Base-by-base conservation (phyloP, 2,329 filamentous ascomycete species). In the Zymoseptoria brevis region DNA sequence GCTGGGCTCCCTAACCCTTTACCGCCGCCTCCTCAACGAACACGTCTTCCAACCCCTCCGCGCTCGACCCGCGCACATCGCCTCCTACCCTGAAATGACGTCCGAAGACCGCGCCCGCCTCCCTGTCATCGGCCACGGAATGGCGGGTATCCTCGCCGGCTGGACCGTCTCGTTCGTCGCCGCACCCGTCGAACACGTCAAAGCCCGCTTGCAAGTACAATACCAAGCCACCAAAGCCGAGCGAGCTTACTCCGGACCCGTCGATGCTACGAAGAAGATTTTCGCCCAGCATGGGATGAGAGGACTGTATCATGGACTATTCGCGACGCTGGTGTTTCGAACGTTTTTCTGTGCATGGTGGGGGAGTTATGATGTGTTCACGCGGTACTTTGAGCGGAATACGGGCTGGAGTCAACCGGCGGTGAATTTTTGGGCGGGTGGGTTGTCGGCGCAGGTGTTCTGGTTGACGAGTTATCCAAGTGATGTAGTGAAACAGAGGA, bases 291-390 rank as follows among this genome's bases (percentile, higher is more conserved):
- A 97, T 73, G 93, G 94, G 52, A 68, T 96, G 2, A 72, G 75
- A 21, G 94, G 93, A 41, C 74, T 99, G 7, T 99, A 93, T 74
- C 91, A 90, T 71, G 94, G 94, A 0, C 81, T 99, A 11, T 79
- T 76, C 45, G 89, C 94, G 1, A 97, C 94, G 0, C 78, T 97
- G 54, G 75, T 97, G 53, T 97, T 97, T 78, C 84, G 94, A 19
- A 85, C 86, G 13, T 96, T 93, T 77, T 99, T 99, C 80, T 96
- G 96, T 81, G 94, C 87, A 78, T 97, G 92, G 92, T 99, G 94
- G 94, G 86, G 87, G n/a, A 88, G 86, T 45, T 99, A 99, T 77
- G 93, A 96, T 69, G 67, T 96, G 29, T 82, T 97, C 66, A 89
- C 89, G 4, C 80, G 84, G 21, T 76, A 81, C 60, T 78, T 97